Percentiles rank a stretch among this genome's conserved stretches.
phyloP scores from a whole-genome alignment of 306 rosid species.

The Mimosa pudica region DNA sequence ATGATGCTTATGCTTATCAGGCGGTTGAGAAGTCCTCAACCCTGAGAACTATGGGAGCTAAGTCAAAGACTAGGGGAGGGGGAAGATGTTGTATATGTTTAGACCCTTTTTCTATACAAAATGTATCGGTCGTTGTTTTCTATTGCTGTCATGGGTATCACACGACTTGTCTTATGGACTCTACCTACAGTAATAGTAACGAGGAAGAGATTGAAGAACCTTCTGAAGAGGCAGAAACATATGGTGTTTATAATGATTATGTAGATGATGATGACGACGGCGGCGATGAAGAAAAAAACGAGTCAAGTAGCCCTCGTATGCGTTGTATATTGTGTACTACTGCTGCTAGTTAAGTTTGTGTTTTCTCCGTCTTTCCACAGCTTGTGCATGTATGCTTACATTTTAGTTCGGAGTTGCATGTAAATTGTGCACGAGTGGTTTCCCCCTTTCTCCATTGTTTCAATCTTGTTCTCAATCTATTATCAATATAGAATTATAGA shows the following conservation, averaged over 20 bases:
- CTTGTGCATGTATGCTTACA: constrained; percentile 36
- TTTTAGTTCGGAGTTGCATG: constrained; percentile 24
- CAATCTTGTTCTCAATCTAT: constrained; percentile 30
- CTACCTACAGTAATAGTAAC: constrained; percentile 51
- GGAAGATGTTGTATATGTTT: constrained; percentile 98
- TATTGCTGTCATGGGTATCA: constrained; percentile 67
- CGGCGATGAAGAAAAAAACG: constrained; percentile 41
- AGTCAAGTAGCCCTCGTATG: constrained; percentile 56
- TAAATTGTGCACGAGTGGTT: constrained; percentile 14
- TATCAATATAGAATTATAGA: constrained; percentile 16
- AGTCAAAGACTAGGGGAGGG: constrained; percentile 90
- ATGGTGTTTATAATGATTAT: constrained; percentile 53
- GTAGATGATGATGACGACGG: constrained; percentile 51
- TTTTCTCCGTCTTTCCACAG: not conserved
- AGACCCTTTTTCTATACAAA: constrained; percentile 82
- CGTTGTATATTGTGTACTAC: constrained; percentile 98
- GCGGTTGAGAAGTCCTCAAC: constrained; percentile 53
- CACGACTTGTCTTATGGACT: constrained; percentile 78
- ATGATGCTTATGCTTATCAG: constrained; percentile 54
- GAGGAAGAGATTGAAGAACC: constrained; percentile 40
- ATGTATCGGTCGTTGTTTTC: constrained; percentile 81
- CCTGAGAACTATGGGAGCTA: constrained; percentile 56
- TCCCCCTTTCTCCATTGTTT: not conserved
- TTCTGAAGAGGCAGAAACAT: constrained; percentile 39
- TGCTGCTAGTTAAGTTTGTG: constrained; percentile 63